phyloP scores from a whole-genome alignment of 2,329 filamentous ascomycete species.

The Trichophyton verrucosum region DNA sequence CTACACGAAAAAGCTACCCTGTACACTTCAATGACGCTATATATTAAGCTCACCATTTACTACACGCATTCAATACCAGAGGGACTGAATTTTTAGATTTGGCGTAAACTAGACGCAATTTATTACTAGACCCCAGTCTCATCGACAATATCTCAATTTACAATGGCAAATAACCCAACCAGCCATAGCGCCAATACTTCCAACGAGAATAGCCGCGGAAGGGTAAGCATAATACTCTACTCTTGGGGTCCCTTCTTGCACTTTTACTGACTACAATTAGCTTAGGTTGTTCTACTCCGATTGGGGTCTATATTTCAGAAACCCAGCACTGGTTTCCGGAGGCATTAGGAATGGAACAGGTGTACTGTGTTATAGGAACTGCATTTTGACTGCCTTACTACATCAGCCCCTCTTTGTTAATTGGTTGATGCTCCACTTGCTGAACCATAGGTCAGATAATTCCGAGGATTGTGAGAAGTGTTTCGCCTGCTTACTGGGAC shows the following conservation, averaged over 20 bases:
- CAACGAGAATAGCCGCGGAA: constrained; percentile 4
- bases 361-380: constrained; percentile 12
- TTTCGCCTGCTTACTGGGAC: constrained; percentile 6
- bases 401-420: constrained; percentile 11
- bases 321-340: neutral
- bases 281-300: constrained; percentile 7
- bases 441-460: neutral
- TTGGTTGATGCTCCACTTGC: constrained; percentile 8
- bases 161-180: neutral
- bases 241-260: neutral
- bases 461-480: neutral
- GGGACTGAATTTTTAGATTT: neutral
- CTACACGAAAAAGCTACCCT: neutral
- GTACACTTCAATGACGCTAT: neutral
- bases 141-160: neutral
- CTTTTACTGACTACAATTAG: constrained; percentile 1
- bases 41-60: neutral
- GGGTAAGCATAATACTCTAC: constrained; percentile 2
- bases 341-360: constrained; percentile 9
- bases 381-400: constrained; percentile 8
- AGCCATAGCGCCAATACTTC: neutral
- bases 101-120: no score
- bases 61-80: neutral
- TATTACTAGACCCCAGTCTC: neutral
- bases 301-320: constrained; percentile 5